Evolutionary conservation across 257 asterid genomes (phyloP), one percentile per base, ranked within the genome.

Genomic region (Paulownia fortunei): DNA sequence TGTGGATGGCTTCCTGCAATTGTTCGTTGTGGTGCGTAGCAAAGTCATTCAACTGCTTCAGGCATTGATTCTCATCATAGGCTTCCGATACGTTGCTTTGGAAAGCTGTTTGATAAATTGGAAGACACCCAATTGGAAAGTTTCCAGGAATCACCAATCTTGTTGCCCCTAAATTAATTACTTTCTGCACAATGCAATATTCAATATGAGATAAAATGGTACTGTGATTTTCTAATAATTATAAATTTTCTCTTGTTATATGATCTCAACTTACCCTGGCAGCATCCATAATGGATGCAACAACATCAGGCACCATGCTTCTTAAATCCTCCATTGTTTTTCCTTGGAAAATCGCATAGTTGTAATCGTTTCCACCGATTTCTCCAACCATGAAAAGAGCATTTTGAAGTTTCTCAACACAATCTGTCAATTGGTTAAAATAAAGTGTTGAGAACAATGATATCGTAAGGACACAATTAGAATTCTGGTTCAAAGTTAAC

Each of bases 301-400:
- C 80, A 51, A 82, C 56, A 2, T 82, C 69, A 13, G 86, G 83
- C 13, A 82, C 86, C 80, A 78, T 73, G 24, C 62, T 60, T 64
- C 12, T 56, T 12, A 73, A 26, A 65, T 82, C 83, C 0, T 67
- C 62, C 60, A 78, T 74, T 0, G 78, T 46, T 46, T 79, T 79
- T 4, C 81, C 68, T 69, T 83, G 81, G 16, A 70, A 69, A 4
- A 75, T 62, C 1, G 83, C 86, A 30, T 74, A 79, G 16, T 75
- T 83, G 27, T 60, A 73, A 56, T 83, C 86, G 13, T 82, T 83
- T 0, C 73, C 75, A 5, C 86, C 82, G 2, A 74, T 26, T 34
- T 76, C 86, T 44, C 79, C 86, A 12, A 83, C 76, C 79, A 83
- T 74, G 63, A 75, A 75, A 18, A 83, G 76, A 11, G 84, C 58